These are phyloP conservation scores for Sequoiadendron giganteum DNA, from an alignment of 75 land plant genomes.

Conservation along the genomic window DNA sequence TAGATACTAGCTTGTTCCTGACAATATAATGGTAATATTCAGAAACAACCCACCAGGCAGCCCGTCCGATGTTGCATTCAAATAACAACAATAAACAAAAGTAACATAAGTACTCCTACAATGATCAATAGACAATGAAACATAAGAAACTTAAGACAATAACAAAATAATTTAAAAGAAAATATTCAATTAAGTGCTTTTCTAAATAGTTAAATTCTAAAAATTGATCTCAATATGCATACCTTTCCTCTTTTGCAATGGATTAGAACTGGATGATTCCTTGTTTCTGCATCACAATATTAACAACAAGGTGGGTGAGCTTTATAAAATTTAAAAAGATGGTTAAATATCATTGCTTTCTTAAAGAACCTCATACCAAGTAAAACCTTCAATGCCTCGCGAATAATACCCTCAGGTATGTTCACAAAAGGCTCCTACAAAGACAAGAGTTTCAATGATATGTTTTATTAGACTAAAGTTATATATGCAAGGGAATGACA, in stretches of 20 bases:
- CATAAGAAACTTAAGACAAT: background rate
- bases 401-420: conserved; percentile 80
- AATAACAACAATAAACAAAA: too few species aligned
- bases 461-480: background rate
- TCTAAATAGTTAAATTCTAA: background rate
- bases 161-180: background rate
- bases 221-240: background rate
- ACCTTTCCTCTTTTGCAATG: conserved; percentile 97
- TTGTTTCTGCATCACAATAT: conserved; percentile 50
- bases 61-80: conserved; percentile 86
- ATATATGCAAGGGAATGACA: background rate
- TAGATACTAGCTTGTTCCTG: too few species aligned
- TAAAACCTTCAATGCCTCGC: conserved; percentile 78
- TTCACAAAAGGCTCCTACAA: conserved; percentile 93
- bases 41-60: conserved; percentile 83
- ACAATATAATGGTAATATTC: too few species aligned
- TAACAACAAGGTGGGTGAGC: background rate
- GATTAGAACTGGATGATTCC: conserved; percentile 85
- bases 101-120: background rate
- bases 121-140: background rate
- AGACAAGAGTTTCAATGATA: background rate
- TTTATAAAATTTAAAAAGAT: background rate
- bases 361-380: conserved; percentile 45
- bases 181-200: background rate
- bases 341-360: background rate